Base-by-base conservation (phyloP, 2,329 filamentous ascomycete genomes). In the Huntiella decipiens region DNA sequence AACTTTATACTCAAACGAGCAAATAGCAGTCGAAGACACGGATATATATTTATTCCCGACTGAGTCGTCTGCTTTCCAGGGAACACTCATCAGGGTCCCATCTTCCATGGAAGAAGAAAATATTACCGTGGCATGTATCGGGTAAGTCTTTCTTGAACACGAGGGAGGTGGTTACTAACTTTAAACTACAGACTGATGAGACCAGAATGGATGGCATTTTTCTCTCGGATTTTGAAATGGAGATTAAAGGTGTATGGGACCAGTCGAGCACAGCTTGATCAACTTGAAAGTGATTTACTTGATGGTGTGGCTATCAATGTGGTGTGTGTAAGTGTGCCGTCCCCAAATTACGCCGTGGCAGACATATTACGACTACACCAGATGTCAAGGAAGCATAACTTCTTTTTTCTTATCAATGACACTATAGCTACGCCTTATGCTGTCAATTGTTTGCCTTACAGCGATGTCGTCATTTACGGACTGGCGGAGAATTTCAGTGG, bases 401-500 rank as follows among this genome's bases (percentile, higher is more conserved):
- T 71, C 51, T 57, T 67, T 43, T 51, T 71, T 39, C 56, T 67
- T 12, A 54, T 66, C 1, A 68, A 71, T 51, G 68, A 71, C 40
- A 71, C 68, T 0, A 51, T 68, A 40, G 61, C 60, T n/a, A 62
- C 61, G 19, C 66, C 67, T 46, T 62, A 57, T 52, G 71, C 69
- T 53, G 54, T 71, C 48, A 67, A 77, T 53, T 55, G 77, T 32
- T 55, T 73, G 3, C 51, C 57, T 4, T 57, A 62, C 0, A 64
- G 66, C 1, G 71, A 77, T 51, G 55, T 72, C 0, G 50, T 76
- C 32, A 52, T 71, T 12, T 67, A 67, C 0, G 69, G 65, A 17
- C 59, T 75, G 12, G 75, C 71, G n/a, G 77, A 77, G 56, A 63
- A 64, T 1, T 76, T 78, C 53, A 71, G 60, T 49, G 74, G 74